Evolutionary conservation across 176 grass and related monocot species (phyloP), one percentile per base, ranked within the genome.

Genomic region (Eremochloa ophiuroides): DNA sequence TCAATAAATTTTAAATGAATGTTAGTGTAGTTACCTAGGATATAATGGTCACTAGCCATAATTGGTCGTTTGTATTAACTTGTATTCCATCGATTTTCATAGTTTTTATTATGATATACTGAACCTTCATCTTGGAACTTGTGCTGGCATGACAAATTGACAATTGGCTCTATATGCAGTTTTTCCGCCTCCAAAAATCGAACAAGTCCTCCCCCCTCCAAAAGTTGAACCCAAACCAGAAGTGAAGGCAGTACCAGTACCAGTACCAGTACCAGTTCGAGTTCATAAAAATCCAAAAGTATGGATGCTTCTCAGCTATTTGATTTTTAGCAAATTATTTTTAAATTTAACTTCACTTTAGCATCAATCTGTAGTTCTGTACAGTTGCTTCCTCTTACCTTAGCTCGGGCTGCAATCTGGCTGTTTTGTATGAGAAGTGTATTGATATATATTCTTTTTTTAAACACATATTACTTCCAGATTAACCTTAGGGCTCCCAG

Each of bases 121-220:
- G 51, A 28, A 76, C 16, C 22, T 66, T 62, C 59, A 68, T 30
- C 18, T n/a, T 66, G 67, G 65, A 30, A 14, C 41, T n/a, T 69
- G 66, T 60, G 66, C 53, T 64, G 75, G 64, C 48, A 27, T 25
- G 55, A 25, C 65, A 67, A 44, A 94, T 83, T 25, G 55, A 25
- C 65, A 67, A 44, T 97, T 83, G 69, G 8, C 35, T 67, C 39
- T 62, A 4, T 79, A 29, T 91, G 82, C 94, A 97, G 91, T 80
- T 88, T 2, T 76, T 27, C 76, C 85, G 7, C 56, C 83, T 77
- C 89, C 90, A 58, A 85, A 70, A 63, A 74, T 85, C 80, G 66
- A 85, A 58, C 65, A 58, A 74, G 84, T 77, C 84, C 4, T 79
- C 43, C 86, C 88, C 33, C 55, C 84, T 73, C 88, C 86, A 66